Evolutionary conservation across 1,139 yeast genomes (phyloP).

Genomic region (Yamadazyma sp.): DNA sequence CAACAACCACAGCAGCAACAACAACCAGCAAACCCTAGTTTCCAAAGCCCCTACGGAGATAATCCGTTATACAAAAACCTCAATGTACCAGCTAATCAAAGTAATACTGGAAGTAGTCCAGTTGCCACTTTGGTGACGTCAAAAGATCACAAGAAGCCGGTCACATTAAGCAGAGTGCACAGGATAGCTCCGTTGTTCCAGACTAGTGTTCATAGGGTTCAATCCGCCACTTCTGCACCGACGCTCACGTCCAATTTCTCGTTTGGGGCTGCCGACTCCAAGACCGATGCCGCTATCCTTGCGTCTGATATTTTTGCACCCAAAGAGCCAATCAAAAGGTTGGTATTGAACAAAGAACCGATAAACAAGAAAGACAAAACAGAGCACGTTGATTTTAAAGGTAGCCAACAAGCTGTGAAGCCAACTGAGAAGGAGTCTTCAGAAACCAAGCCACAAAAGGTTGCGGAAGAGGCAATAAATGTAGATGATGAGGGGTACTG

Average conservation of each 20-base stretch:
- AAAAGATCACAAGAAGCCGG: constrained; percentile 50
- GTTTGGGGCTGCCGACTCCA: constrained; percentile 9
- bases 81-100: constrained; percentile 23
- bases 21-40: constrained; percentile 29
- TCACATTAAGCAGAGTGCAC: constrained; percentile 61
- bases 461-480: constrained; percentile 28
- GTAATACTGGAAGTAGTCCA: constrained; percentile 30
- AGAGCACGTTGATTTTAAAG: constrained; percentile 39
- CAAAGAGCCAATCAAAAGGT: constrained; percentile 53
- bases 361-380: constrained; percentile 16
- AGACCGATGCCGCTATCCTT: constrained; percentile 55
- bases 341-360: constrained; percentile 50
- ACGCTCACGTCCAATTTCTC: constrained; percentile 16
- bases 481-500: constrained; percentile 71
- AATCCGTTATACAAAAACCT: constrained; percentile 61
- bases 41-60: constrained; percentile 71
- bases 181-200: constrained; percentile 53
- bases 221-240: constrained; percentile 5
- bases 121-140: constrained; percentile 50
- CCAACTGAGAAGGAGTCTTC: constrained; percentile 10
- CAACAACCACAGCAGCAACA: constrained; percentile 23
- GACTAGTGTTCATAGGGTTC: constrained; percentile 14
- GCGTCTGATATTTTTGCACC: constrained; percentile 76
- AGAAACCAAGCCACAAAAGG: constrained; percentile 6
- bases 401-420: constrained; percentile 10